phyloP scores from a whole-genome alignment of 2,329 filamentous ascomycete species.

The Nannizziopsis barbatae region DNA sequence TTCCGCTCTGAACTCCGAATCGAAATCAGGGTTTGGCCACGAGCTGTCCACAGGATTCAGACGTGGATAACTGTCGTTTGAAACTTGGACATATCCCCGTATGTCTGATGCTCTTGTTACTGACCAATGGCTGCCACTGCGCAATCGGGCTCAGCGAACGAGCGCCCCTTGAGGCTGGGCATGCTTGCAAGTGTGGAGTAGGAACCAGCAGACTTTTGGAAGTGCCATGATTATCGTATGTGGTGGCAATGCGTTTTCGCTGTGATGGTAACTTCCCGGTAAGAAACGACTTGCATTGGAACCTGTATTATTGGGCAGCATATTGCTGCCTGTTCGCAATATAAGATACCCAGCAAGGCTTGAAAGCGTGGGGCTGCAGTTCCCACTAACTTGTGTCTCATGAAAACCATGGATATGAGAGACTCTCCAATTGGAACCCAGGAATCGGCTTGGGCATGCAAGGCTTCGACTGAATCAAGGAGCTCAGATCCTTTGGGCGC shows the following conservation, averaged over 20 bases:
- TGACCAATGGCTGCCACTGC: not conserved
- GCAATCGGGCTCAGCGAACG: not conserved
- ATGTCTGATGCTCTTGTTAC: not conserved
- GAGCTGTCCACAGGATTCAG: not conserved
- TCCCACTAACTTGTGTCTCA: not conserved
- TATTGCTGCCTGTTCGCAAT: not conserved
- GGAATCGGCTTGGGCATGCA: not conserved
- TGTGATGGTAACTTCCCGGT: not conserved
- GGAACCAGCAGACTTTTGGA: not conserved
- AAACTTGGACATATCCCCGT: not conserved
- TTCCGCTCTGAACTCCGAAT: not conserved
- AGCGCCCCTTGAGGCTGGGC: too few species aligned
- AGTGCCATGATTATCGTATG: not conserved
- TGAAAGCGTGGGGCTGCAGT: not conserved
- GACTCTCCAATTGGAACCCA: not conserved
- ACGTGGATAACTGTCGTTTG: not conserved
- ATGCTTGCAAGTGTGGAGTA: not conserved
- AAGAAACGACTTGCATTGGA: not conserved
- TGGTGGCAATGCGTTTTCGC: not conserved
- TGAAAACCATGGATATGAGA: not conserved
- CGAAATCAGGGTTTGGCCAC: not conserved
- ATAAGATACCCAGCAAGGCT: not conserved
- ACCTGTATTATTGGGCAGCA: slow-evolving; percentile 2
- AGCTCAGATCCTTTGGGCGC: not conserved
- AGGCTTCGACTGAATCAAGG: not conserved